Evolutionary conservation across 305 asterid genomes (phyloP).

Genomic region (Fraxinus paxiana): DNA sequence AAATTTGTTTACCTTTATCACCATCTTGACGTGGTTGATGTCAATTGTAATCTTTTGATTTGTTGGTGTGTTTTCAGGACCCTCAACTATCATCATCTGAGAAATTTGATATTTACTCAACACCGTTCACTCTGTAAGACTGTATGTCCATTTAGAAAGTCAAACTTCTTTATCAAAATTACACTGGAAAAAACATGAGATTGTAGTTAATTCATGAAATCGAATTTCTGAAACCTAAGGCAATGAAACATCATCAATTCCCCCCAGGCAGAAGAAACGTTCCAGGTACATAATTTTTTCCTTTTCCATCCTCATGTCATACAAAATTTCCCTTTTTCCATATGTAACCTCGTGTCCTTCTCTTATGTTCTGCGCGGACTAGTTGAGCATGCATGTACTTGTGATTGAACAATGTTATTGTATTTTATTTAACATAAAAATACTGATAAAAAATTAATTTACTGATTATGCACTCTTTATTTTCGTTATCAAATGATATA

Average conservation of each 20-base stretch:
- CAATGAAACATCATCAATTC: neutral
- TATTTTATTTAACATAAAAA: neutral
- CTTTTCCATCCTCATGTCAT: neutral
- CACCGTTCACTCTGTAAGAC: slow-evolving; percentile 27
- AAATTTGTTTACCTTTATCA: neutral
- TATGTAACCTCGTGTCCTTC: neutral
- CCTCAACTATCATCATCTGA: slow-evolving; percentile 49
- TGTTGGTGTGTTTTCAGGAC: slow-evolving; percentile 35
- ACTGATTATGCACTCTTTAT: neutral
- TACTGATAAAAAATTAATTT: neutral
- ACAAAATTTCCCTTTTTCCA: neutral
- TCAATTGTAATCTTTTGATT: slow-evolving; percentile 9
- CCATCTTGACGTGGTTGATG: neutral
- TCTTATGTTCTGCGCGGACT: neutral
- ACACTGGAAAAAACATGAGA: slow-evolving; percentile 10
- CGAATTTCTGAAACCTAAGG: neutral
- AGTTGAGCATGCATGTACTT: neutral
- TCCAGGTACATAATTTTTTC: neutral
- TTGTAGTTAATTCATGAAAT: neutral
- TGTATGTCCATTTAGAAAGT: neutral
- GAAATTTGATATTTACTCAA: slow-evolving; percentile 37
- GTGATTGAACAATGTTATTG: neutral
- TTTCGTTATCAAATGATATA: no score
- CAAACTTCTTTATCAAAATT: neutral
- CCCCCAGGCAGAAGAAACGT: neutral